Conservation (phyloP, 306 rosid species). For the Cucurbita maxima region DNA sequence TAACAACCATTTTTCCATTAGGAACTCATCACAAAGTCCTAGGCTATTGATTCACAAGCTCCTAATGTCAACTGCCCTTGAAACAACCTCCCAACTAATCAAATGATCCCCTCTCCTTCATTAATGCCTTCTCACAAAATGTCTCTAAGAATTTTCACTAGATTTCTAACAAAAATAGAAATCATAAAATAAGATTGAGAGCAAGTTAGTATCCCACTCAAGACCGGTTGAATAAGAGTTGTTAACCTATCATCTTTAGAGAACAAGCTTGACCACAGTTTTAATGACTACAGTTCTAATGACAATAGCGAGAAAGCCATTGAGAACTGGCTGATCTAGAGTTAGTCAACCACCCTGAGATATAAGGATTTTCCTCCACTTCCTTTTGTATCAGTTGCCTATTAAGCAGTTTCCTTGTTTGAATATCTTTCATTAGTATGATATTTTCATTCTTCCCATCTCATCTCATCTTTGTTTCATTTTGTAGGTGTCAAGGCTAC, state of each 20-base stretch:
- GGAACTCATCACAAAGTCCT: too few relatives aligned
- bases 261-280: not conserved
- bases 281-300: too few relatives aligned
- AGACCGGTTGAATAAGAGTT: not conserved
- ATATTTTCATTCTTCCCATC: not conserved
- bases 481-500: conserved; percentile 94
- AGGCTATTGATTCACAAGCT: too few relatives aligned
- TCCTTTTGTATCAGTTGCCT: not conserved
- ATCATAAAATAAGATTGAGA: not conserved
- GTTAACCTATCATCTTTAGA: not conserved
- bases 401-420: not conserved
- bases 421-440: not conserved
- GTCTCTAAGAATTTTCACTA: not conserved
- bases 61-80: too few relatives aligned
- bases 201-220: not conserved
- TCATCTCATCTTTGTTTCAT: conserved; percentile 5
- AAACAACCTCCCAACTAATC: too few relatives aligned
- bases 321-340: not conserved
- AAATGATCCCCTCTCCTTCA: too few relatives aligned
- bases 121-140: too few relatives aligned
- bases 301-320: not conserved
- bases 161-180: not conserved
- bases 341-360: not conserved
- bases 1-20: too few relatives aligned
- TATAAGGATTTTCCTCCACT: not conserved